Percentiles rank a stretch among this genome's conserved stretches.
phyloP scores from a whole-genome alignment of 441 rosid species.

The Populus hybrid region DNA sequence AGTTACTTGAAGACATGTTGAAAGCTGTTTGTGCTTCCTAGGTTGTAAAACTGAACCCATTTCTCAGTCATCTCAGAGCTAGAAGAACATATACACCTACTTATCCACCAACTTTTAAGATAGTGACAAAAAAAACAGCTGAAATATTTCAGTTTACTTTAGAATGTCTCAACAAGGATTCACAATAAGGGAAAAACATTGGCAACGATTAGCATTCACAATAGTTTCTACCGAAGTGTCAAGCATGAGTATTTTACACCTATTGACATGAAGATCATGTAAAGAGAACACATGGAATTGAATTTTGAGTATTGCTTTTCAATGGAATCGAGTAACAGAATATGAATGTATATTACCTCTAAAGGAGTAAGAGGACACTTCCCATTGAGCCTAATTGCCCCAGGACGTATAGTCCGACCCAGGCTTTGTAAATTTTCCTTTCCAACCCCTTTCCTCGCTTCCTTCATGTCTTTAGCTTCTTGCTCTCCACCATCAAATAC shows the following conservation, averaged over 20 bases:
- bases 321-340: constrained; percentile 1
- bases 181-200: not conserved
- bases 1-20: too few species aligned
- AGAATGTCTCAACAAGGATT: not conserved
- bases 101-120: too few species aligned
- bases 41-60: too few species aligned
- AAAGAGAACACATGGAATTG: not conserved
- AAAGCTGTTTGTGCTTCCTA: too few species aligned
- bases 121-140: not conserved
- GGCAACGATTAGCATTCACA: not conserved
- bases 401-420: constrained; percentile 99
- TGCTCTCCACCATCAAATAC: constrained; percentile 92
- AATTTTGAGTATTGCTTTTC: constrained; percentile 4
- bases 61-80: too few species aligned
- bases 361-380: constrained; percentile 98
- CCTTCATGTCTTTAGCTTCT: constrained; percentile 86
- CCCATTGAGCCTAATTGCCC: constrained; percentile 93
- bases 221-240: not conserved
- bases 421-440: constrained; percentile 96
- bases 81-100: too few species aligned
- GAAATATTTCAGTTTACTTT: not conserved
- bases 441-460: constrained; percentile 98
- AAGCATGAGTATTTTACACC: not conserved
- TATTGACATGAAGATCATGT: not conserved
- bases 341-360: constrained; percentile 56